Evolutionary conservation across 257 asterid species (phyloP), one percentile per base, ranked within the genome.

Genomic region (Fraxinus cuspidata): DNA sequence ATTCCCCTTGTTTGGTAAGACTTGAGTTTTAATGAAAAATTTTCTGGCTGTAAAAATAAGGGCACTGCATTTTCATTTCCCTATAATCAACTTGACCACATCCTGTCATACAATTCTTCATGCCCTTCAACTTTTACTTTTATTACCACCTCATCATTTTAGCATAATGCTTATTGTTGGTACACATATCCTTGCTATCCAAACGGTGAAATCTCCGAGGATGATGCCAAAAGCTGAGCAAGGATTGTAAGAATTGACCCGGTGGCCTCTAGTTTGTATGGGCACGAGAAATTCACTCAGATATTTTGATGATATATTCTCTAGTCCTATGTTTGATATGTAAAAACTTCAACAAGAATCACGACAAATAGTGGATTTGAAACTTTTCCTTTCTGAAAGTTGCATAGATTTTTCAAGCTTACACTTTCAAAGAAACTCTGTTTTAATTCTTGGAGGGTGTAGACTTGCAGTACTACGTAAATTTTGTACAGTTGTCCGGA

Each of bases 181-280:
- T 34, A 15, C 44, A 56, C 72, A n/a, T 77, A 5, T 37, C 10
- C 10, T 7, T 37, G 15, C 11, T 70, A 53, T 51, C 60, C 49
- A 7, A 78, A 82, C 92, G 92, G 97, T 70, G 94, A 91, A 13
- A 58, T 90, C 75, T 77, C 87, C 18, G 97, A 94, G 73, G 81
- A 83, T 28, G 95, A 88, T 78, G 89, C 83, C 89, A 6, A 83
- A 89, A 74, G n/a, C 87, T 12, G 88, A 89, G 79, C 79, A 76
- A 80, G 71, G 81, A 66, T 79, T 79, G 25, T 78, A 75, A 78
- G 75, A n/a, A 56, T 56, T n/a, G 25, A 56, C 10, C 40, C 1
- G 40, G 40, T 37, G 10, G 40, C 40, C 40, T 37, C 53, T 15
- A 44, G 53, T 44, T 44, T 44, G 18, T 19, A 44, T 44, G 53